Conservation (phyloP, 2,329 filamentous ascomycete genomes). For the Penicillium sp. region DNA sequence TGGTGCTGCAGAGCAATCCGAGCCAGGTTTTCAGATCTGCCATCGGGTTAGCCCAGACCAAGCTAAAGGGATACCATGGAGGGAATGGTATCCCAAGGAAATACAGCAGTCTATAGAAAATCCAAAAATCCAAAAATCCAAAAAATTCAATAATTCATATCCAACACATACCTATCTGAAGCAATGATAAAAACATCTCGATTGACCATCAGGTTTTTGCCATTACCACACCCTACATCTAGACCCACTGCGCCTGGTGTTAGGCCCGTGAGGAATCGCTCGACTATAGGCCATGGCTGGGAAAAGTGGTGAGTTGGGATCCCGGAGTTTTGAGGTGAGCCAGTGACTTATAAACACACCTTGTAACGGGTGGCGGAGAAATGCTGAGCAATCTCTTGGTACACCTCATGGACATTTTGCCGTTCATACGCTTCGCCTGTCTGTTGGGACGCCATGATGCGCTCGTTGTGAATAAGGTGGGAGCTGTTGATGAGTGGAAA, state of each 20-base stretch:
- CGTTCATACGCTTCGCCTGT: conserved; percentile 64
- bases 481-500: neutral
- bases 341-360: conserved; percentile 42
- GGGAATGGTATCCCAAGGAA: conserved; percentile 11
- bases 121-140: conserved; percentile 26
- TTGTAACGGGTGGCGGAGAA: conserved; percentile 59
- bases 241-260: conserved; percentile 73
- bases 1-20: conserved; percentile 57
- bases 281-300: conserved; percentile 87
- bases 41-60: conserved; percentile 4
- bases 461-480: conserved; percentile 2
- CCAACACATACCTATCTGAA: conserved; percentile 68
- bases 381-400: conserved; percentile 58
- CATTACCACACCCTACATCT: conserved; percentile 94
- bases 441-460: conserved; percentile 14
- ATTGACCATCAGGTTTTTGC: conserved; percentile 87
- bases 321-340: neutral
- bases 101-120: conserved; percentile 27
- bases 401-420: conserved; percentile 85
- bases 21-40: conserved; percentile 58
- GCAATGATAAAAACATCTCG: conserved; percentile 73
- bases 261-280: conserved; percentile 68
- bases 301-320: conserved; percentile 2
- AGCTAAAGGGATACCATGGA: conserved; percentile 17
- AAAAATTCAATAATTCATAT: conserved; percentile 2